These are phyloP conservation scores for Aspergillus fumigatiaffinis DNA, from an alignment of 2,329 filamentous ascomycete genomes.

Conservation along the genomic window DNA sequence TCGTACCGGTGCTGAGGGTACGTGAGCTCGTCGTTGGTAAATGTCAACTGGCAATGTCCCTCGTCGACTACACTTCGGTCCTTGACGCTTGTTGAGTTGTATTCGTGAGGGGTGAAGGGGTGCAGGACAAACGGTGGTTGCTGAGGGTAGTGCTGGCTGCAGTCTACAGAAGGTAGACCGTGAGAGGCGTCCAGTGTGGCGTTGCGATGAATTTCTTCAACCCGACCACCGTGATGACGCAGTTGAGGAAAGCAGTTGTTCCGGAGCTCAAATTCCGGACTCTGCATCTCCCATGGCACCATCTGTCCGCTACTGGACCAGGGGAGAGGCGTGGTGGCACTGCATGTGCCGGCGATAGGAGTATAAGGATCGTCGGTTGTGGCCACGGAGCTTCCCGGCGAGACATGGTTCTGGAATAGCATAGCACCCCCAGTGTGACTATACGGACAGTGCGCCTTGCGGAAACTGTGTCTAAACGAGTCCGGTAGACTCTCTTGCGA, in stretches of 20 bases:
- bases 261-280: background rate
- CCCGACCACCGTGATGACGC: background rate
- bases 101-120: background rate
- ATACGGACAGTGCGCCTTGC: slow-evolving; percentile 4
- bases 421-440: background rate
- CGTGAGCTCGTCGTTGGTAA: background rate
- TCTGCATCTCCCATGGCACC: slow-evolving; percentile 2
- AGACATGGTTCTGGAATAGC: background rate
- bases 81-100: background rate
- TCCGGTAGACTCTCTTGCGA: slow-evolving; percentile 1
- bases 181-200: background rate
- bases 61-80: background rate
- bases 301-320: slow-evolving; percentile 7
- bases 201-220: slow-evolving; percentile 1
- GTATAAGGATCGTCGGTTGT: slow-evolving; percentile 2
- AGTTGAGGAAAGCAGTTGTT: background rate
- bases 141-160: background rate
- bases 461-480: background rate
- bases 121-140: slow-evolving; percentile 2
- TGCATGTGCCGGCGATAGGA: background rate
- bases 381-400: slow-evolving; percentile 1
- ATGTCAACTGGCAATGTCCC: background rate
- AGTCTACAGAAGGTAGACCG: slow-evolving; percentile 1
- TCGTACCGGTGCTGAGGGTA: background rate
- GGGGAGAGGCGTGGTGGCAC: slow-evolving; percentile 1